Evolutionary conservation across 225 moss, liverwort and hornwort genomes (phyloP), one percentile per base, ranked within the genome.

Genomic region (Polytrichum commune): DNA sequence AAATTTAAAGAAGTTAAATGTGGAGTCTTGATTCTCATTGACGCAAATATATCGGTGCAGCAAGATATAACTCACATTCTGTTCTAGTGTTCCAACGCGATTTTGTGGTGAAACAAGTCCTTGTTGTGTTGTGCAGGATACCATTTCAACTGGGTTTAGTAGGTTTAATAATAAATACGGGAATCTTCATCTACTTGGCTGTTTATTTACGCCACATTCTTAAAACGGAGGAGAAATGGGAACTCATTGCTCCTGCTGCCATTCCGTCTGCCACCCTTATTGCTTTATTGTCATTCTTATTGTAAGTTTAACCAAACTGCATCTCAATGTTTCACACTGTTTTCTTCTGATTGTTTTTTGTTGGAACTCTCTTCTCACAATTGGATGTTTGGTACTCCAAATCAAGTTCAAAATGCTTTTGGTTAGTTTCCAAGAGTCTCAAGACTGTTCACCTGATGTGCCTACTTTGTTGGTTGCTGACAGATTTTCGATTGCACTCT

Each of bases 201-300:
- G 88, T 97, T 32, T 97, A 90, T 86, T 75, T 93, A 64, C 88
- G 97, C 53, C 97, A 97, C 72, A 65, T 93, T 26, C 82, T 88
- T 56, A 91, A 87, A 80, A 75, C 88, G 27, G 88, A 90, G 82
- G 96, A 84, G 32, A 85, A 91, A 29, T 97, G 91, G 94, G 97
- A 97, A 72, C 72, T 89, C 33, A 23, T 94, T 70, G 92, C 94
- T 38, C 97, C 97, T 60, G 91, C 90, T 54, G 97, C 97, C 72
- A 90, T 97, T 75, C 94, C 92, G 20, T 91, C 88, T 38, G 97
- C 97, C 33, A 97, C 93, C 56, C 76, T 97, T 62, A 74, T 97
- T 77, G 97, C 93, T 29, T 75, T 97, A 26, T 63, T 76, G 55
- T 84, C 97, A 18, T 93, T 85, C 54, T 68, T 93, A 30, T 78